Base-by-base conservation (phyloP, 495 filamentous ascomycete genomes). In the Xylaria telfairii region DNA sequence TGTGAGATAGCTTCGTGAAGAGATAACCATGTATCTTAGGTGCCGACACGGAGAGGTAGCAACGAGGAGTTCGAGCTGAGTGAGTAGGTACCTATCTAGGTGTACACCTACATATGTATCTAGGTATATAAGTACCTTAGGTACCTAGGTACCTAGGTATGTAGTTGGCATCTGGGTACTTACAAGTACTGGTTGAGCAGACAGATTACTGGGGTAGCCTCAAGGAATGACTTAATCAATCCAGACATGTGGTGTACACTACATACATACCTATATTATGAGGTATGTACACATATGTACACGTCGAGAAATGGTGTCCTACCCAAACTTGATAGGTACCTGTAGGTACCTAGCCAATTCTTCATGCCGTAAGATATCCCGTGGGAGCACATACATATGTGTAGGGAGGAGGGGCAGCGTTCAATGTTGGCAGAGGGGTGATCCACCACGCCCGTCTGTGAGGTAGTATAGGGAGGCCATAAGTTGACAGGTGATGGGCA, bases 391-490 rank as follows among this genome's bases (percentile, higher is more conserved):
- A n/a, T n/a, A n/a, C n/a, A n/a, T n/a, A n/a, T n/a, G n/a, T n/a
- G n/a, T n/a, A n/a, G 17, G 17, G n/a, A 24, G 30, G 62, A 65
- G 62, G 62, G 61, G 61, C 61, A 64, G 26, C 17, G 42, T 64
- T 49, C n/a, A 19, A 4, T 44, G 39, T 21, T 39, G 39, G 28
- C 53, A 34, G 28, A 9, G 17, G 53, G 17, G 53, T 34, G 28
- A 34, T 59, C 59, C 59, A 61, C 59, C 10, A 61, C 34, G 26
- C n/a, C 13, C 7, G 10, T 15, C 46, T 49, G 9, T 21, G 37
- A 59, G 56, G 30, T 59, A 30, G 5, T n/a, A 4, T 4, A 37
- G 34, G 8, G 3, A 37, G 34, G 34, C 8, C 34, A 37, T 37
- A 59, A 9, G 44, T 21, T n/a, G 46, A 49, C 46, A 53, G 51